Evolutionary conservation across 2,329 filamentous ascomycete species (phyloP).

Genomic region (Tolypocladium ophioglossoides): DNA sequence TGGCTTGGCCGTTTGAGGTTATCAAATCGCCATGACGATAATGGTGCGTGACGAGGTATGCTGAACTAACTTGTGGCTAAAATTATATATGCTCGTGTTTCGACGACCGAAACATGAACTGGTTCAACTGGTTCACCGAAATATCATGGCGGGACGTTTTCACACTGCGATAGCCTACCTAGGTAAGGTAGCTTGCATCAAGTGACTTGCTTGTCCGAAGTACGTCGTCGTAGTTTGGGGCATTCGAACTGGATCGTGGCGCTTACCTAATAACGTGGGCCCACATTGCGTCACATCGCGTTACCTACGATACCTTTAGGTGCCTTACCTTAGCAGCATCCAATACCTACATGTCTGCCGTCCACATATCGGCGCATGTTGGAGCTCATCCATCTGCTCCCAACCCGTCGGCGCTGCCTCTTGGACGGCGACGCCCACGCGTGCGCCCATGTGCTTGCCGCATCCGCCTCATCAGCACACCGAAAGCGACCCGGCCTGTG

Average conservation of each 20-base stretch:
- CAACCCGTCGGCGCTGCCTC: neutral
- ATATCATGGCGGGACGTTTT: neutral
- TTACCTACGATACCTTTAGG: too few species aligned
- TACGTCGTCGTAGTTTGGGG: too few species aligned
- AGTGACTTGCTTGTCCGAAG: slow-evolving; percentile 14
- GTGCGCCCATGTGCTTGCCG: neutral
- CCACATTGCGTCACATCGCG: neutral
- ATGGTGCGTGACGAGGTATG: too few species aligned
- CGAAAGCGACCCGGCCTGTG: neutral
- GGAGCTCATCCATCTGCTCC: neutral
- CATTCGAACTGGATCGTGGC: neutral
- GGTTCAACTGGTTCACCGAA: too few species aligned
- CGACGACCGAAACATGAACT: neutral
- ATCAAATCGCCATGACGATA: too few species aligned
- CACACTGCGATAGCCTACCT: neutral
- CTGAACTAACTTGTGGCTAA: too few species aligned
- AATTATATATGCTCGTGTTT: too few species aligned
- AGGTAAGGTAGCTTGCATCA: neutral
- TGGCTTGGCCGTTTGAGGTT: too few species aligned
- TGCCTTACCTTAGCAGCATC: too few species aligned
- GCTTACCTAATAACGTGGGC: neutral
- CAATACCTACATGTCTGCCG: too few species aligned
- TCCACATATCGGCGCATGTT: neutral
- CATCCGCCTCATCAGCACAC: neutral
- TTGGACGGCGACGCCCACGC: neutral